These are phyloP conservation scores for Carallia pectinifolia DNA, from an alignment of 345 rosid genomes.

Conservation along the genomic window DNA sequence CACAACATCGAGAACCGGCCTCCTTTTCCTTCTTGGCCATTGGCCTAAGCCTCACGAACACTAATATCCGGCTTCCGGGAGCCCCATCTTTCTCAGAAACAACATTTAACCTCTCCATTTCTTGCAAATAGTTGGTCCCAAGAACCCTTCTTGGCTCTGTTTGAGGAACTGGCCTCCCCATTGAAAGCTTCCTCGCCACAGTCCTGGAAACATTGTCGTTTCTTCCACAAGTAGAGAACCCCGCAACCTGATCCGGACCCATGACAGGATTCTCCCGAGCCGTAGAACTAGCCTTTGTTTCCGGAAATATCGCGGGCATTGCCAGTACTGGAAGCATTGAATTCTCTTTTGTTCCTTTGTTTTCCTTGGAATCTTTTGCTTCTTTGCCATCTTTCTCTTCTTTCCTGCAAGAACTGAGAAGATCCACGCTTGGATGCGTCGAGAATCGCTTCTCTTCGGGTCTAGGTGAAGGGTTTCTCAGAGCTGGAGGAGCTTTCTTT, in stretches of 20 bases:
- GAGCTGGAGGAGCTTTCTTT: constrained; percentile 63
- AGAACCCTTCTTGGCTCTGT: constrained; percentile 29
- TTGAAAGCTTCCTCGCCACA: constrained; percentile 70
- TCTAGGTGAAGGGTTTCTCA: constrained; percentile 45
- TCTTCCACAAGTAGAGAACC: constrained; percentile 48
- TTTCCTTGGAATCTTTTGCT: constrained; percentile 24
- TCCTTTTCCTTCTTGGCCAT: constrained; percentile 90
- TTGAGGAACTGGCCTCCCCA: constrained; percentile 38
- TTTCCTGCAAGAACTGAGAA: constrained; percentile 43
- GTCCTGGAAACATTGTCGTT: constrained; percentile 35
- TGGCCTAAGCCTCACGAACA: constrained; percentile 94
- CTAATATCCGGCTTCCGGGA: constrained; percentile 54
- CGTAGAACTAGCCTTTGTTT: constrained; percentile 8
- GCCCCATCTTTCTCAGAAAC: constrained; percentile 29
- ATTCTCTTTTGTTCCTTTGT: constrained; percentile 51
- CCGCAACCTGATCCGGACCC: constrained; percentile 52
- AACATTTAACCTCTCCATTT: constrained; percentile 44
- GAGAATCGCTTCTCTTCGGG: constrained; percentile 47
- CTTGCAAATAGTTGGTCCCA: constrained; percentile 28
- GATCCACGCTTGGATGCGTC: constrained; percentile 56
- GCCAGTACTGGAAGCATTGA: constrained; percentile 14
- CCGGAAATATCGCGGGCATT: background rate
- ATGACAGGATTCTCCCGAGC: constrained; percentile 59
- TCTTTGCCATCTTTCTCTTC: constrained; percentile 31
- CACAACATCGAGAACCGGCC: constrained; percentile 71